A percentile compares a stretch with the other conserved stretches of the same genome.
phyloP scores from a whole-genome alignment of 1,284 basidiomycete species.

The Trametes hirsuta region DNA sequence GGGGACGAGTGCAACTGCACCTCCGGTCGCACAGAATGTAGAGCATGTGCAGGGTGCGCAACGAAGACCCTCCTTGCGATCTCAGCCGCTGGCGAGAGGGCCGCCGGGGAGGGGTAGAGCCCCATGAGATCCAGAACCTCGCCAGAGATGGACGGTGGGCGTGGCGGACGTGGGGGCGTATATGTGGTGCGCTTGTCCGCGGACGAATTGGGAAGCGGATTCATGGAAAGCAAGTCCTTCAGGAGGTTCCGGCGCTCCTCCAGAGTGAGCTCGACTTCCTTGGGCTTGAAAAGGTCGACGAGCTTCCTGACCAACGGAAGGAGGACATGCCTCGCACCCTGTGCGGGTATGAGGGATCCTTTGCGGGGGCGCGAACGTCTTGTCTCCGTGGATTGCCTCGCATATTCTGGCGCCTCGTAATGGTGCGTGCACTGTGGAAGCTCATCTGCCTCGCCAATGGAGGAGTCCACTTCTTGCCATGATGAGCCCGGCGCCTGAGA shows the following conservation, averaged over 20 bases:
- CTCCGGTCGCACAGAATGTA: neutral
- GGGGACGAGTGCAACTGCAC: neutral
- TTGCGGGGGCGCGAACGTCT: neutral
- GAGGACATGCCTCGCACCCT: neutral
- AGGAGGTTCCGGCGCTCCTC: neutral
- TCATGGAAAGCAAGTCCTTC: neutral
- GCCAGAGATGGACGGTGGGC: neutral
- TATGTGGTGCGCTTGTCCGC: neutral
- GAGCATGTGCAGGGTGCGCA: neutral
- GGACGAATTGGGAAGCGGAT: neutral
- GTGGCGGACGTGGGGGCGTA: conserved; percentile 1
- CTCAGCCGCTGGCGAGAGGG: neutral
- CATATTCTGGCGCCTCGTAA: neutral
- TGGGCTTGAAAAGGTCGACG: neutral
- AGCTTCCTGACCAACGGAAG: neutral
- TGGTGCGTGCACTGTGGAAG: neutral
- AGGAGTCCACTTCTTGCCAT: neutral
- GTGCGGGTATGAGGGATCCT: neutral
- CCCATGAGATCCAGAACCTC: conserved; percentile 4
- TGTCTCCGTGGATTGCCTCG: neutral
- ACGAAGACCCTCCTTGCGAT: neutral
- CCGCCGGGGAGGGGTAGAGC: neutral
- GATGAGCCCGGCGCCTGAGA: neutral
- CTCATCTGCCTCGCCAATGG: neutral
- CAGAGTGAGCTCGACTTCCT: neutral